Base-by-base conservation (phyloP, 306 rosid species). In the Citrullus mucosospermus region DNA sequence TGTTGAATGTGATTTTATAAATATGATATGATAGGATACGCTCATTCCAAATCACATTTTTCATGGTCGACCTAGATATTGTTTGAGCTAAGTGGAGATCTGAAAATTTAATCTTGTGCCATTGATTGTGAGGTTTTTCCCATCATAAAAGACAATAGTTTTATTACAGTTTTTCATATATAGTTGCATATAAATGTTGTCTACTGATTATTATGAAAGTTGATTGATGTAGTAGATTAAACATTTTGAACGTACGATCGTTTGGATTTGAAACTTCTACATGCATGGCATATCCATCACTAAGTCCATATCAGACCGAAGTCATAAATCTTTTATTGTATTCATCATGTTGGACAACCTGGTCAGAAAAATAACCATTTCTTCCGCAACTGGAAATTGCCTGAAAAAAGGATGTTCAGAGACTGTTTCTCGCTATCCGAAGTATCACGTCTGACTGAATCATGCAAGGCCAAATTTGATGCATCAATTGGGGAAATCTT, bases 401-500 rank as follows among this genome's bases (percentile, higher is more conserved):
- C 63, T 4, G 92, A 87, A 76, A 89, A 88, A 84, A 78, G 51
- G 76, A 71, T 75, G 39, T 85, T 88, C 43, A 68, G 10, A 76
- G 87, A 82, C 75, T 90, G 87, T 78, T 76, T 44, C 81, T 89
- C 87, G 6, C 85, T 93, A 53, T 80, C 85, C 1, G 89, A 89
- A 74, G 85, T 91, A 77, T 84, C 84, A 14, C 75, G 22, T 59
- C 80, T 89, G 78, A 79, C 81, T 20, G 71, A 82, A 25, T 80
- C 91, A 46, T 88, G 93, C 85, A 81, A 84, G 68, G 92, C 85
- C 25, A 72, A 74, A 15, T 87, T 93, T 56, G 78, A 80, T 75
- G 96, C 94, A 59, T 90, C 87, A 16, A 83, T 90, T 55, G 92
- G 91, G 32, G 96, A 91, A 88, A 86, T 89, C 43, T 88, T 85